Percentiles rank a stretch among this genome's conserved stretches.
Conservation (phyloP, 768 basidiomycete genomes). For the Amanita fuliginea region DNA sequence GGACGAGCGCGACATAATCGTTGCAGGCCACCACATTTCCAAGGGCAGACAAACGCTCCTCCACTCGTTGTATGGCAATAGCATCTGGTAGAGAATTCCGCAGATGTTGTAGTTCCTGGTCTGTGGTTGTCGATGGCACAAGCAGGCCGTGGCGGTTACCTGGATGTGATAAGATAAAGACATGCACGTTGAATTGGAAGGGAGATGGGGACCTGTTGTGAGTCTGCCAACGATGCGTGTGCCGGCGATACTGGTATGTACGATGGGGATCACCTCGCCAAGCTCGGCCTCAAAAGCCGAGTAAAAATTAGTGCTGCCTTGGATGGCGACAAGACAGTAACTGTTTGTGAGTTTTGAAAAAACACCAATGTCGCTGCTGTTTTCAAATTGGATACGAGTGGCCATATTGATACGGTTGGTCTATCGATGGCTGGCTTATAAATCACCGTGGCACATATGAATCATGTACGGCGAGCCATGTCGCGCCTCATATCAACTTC, state of each 20-base stretch:
- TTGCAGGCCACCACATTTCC: slow-evolving; percentile 99
- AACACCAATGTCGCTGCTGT: slow-evolving; percentile 91
- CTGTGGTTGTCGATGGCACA: slow-evolving; percentile 90
- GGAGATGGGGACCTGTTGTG: slow-evolving; percentile 59
- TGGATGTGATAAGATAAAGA: slow-evolving; percentile 15
- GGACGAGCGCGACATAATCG: slow-evolving; percentile 97
- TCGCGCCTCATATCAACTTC: background rate
- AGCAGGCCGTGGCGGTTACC: slow-evolving; percentile 97
- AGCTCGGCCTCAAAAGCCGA: slow-evolving; percentile 95
- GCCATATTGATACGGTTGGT: slow-evolving; percentile 19
- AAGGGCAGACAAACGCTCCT: slow-evolving; percentile 93
- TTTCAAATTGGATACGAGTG: slow-evolving; percentile 79
- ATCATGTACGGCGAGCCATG: background rate
- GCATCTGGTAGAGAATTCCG: slow-evolving; percentile 89
- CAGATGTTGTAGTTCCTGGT: slow-evolving; percentile 96
- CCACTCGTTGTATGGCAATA: slow-evolving; percentile 92
- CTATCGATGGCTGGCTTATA: background rate
- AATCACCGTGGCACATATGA: background rate
- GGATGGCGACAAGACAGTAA: slow-evolving; percentile 90
- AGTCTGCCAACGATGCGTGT: slow-evolving; percentile 90
- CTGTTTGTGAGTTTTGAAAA: slow-evolving; percentile 97
- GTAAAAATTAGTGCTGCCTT: slow-evolving; percentile 96
- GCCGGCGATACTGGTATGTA: slow-evolving; percentile 91
- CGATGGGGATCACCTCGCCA: slow-evolving; percentile 87
- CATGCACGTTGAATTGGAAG: background rate